Evolutionary conservation across 2,329 filamentous ascomycete species (phyloP), one percentile per base, ranked within the genome.

Genomic region (Paradendryphiella salina): DNA sequence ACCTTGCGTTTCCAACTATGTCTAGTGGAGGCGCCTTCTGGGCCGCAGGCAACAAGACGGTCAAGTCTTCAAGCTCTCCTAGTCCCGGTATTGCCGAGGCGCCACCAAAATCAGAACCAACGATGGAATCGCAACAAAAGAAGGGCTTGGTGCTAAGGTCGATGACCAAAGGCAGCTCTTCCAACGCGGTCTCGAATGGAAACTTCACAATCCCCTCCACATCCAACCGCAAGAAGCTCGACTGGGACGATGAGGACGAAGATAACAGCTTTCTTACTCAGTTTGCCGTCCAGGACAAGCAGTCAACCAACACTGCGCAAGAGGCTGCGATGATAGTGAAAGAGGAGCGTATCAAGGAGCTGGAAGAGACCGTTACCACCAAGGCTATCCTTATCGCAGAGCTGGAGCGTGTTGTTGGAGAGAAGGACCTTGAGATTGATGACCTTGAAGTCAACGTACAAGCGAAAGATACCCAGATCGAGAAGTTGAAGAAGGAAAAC

Each of bases 221-320:
- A 2, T 4, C 37, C 4, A 15, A 4, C 4, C 31, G 23, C 5
- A 59, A 53, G 35, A 60, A 54, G 46, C 36, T 43, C 14, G 23
- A 52, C 21, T 63, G 60, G 61, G 56, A 55, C 4, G 60, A 63
- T 14, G 57, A 54, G 28, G 61, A 63, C n/a, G 56, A 60, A 0
- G 64, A 64, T 14, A 54, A 59, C 3, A 50, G 51, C 1, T 57
- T 60, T 32, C 8, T 45, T 40, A 32, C 53, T 4, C 48, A 56
- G 14, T 50, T 39, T 29, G 13, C 28, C 9, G 26, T 26, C 11
- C n/a, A 46, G 6, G 1, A 11, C 6, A 28, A 40, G 0, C 23
- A 38, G 7, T 29, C 47, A 1, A 31, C 11, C n/a, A 28, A 42
- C 1, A 17, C 43, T 3, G 17, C 37, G 0, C 41, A 54, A 8